These are phyloP conservation scores for Paecilomyces variotii DNA, from an alignment of 2,329 filamentous ascomycete species.

Conservation along the genomic window DNA sequence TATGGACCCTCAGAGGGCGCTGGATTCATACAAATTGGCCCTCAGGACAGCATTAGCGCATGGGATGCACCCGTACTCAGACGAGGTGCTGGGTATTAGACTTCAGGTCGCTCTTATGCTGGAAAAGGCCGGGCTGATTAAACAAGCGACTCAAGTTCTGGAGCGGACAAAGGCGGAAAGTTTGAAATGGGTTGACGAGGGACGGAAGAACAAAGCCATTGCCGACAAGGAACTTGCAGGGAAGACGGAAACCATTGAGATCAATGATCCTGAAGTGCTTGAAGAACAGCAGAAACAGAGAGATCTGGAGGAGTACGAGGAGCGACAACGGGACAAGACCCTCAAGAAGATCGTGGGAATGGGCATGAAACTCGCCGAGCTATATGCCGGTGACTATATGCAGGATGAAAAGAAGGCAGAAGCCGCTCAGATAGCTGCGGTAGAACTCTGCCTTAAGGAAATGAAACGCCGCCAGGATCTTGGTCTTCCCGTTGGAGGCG, in stretches of 20 bases:
- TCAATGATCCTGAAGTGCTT: conserved; percentile 14
- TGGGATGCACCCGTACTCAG: conserved; percentile 78
- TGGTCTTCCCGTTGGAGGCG: conserved; percentile 60
- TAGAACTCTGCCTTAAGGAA: conserved; percentile 72
- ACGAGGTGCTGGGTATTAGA: conserved; percentile 84
- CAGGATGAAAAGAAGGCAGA: conserved; percentile 67
- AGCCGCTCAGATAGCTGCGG: conserved; percentile 67
- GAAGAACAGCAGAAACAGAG: conserved; percentile 15
- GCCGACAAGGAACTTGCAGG: conserved; percentile 40
- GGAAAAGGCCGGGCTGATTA: conserved; percentile 64
- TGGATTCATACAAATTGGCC: conserved; percentile 77
- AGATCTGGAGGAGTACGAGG: conserved; percentile 20
- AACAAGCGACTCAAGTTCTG: conserved; percentile 65
- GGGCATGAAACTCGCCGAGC: conserved; percentile 72
- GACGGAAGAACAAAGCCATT: conserved; percentile 10
- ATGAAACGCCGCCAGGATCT: conserved; percentile 58
- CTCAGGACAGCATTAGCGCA: conserved; percentile 64
- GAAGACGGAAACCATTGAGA: conserved; percentile 25
- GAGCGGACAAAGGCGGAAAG: conserved; percentile 69
- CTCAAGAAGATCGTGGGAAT: conserved; percentile 68
- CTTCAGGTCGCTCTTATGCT: conserved; percentile 73
- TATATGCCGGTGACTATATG: conserved; percentile 72
- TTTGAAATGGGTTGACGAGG: conserved; percentile 32
- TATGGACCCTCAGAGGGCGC: conserved; percentile 65
- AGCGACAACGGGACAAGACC: conserved; percentile 52